Evolutionary conservation across 306 rosid species (phyloP).

Genomic region (Vicia sativa): DNA sequence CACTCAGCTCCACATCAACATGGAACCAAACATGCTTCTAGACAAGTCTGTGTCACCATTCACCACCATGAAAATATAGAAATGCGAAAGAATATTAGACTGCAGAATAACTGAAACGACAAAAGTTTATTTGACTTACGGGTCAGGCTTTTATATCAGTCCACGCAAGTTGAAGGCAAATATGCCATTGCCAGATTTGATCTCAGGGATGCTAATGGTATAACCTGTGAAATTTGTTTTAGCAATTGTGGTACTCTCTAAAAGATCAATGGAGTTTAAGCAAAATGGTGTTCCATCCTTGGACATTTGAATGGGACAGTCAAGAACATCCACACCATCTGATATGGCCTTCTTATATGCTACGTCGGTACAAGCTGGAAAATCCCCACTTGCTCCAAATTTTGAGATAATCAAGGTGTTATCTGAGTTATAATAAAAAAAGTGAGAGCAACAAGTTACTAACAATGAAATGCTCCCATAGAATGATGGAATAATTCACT

Average conservation of each 20-base stretch:
- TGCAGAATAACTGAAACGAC: neutral
- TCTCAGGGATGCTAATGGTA: slow-evolving; percentile 46
- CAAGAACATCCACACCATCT: slow-evolving; percentile 76
- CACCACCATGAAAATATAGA: neutral
- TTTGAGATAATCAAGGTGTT: slow-evolving; percentile 71
- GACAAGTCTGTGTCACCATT: too few species aligned
- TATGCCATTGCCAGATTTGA: slow-evolving; percentile 60
- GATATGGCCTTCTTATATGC: slow-evolving; percentile 64
- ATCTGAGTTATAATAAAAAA: slow-evolving; percentile 47
- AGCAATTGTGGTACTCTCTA: slow-evolving; percentile 62
- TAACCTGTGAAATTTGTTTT: slow-evolving; percentile 48
- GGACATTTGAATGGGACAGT: slow-evolving; percentile 87
- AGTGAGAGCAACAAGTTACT: slow-evolving; percentile 38
- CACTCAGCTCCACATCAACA: too few species aligned
- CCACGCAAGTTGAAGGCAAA: slow-evolving; percentile 70
- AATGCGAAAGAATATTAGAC: slow-evolving; percentile 3
- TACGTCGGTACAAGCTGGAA: slow-evolving; percentile 64
- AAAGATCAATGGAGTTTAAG: slow-evolving; percentile 67
- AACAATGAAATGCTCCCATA: slow-evolving; percentile 8
- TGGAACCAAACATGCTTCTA: neutral
- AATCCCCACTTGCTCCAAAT: slow-evolving; percentile 90
- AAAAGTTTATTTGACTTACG: slow-evolving; percentile 51
- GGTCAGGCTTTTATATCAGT: slow-evolving; percentile 51
- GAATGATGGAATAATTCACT: slow-evolving; percentile 14
- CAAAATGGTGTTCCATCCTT: slow-evolving; percentile 88